Evolutionary conservation across 805 yeast genomes (phyloP), one percentile per base, ranked within the genome.

Genomic region (Spathaspora boniae): DNA sequence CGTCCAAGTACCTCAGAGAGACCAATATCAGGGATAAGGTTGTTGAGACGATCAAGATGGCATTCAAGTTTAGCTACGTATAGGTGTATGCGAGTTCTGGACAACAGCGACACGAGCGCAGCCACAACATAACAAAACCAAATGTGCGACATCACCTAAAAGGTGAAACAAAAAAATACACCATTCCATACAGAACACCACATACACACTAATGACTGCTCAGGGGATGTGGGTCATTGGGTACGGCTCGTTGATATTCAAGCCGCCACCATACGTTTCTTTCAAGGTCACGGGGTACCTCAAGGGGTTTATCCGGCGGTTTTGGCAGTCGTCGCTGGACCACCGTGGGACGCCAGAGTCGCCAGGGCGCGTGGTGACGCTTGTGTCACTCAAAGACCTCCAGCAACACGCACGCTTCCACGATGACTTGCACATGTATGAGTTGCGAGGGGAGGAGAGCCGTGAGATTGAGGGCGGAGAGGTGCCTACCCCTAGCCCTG

Each of bases 311-410:
- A 76, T 81, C 1, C 70, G 98, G 15, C 62, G 96, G 29, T 89
- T 89, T 53, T 89, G 96, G 96, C 97, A 89, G 57, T 74, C 86
- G 23, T 82, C 93, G 8, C 77, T 81, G 16, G 97, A 89, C 55
- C 96, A 91, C 56, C 62, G 97, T 35, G 97, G 97, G 1, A 83
- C 94, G 0, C 87, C 86, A 0, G 85, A 76, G 38, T 54, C 61
- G n/a, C 95, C 95, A 1, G 98, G 98, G 0, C 60, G 97, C 22
- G 97, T 89, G 1, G 96, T 76, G 7, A 89, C 97, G 0, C 62
- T 89, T 30, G 67, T 89, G 1, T 74, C 88, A 7, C 63, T 74
- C 29, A 70, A 72, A 6, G 78, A 77, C 38, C 67, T 83, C 12
- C 53, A 72, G 17, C 35, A 47, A 2, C 65, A 76, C 41, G 38